Evolutionary conservation across 2,329 filamentous ascomycete genomes (phyloP).

Genomic region (Stachybotrys chartarum): DNA sequence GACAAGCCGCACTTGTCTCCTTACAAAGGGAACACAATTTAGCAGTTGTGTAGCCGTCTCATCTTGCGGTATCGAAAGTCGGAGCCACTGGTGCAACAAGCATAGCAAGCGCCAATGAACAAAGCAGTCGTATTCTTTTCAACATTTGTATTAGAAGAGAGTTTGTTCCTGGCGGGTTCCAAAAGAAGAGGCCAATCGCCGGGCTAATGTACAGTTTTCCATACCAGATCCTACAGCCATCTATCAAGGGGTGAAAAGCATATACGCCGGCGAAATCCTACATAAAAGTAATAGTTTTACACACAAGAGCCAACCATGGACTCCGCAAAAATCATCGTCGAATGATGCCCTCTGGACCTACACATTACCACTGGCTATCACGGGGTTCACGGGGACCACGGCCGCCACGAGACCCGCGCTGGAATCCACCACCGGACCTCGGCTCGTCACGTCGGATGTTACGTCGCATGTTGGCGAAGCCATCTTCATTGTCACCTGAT

Average conservation of each 20-base stretch:
- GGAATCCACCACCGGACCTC: not conserved
- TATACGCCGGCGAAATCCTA: not conserved
- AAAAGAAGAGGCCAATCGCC: not conserved
- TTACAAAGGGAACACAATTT: too few species aligned
- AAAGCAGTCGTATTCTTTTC: not conserved
- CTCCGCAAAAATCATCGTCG: too few species aligned
- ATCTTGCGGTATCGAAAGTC: too few species aligned
- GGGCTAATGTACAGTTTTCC: not conserved
- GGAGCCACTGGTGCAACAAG: too few species aligned
- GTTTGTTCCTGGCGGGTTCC: not conserved
- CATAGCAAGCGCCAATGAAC: too few species aligned
- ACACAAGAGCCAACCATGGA: too few species aligned
- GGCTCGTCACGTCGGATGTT: conserved; percentile 7
- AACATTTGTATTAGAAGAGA: not conserved
- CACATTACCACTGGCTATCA: too few species aligned
- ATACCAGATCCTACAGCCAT: not conserved
- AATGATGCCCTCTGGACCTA: too few species aligned
- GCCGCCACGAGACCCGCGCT: conserved; percentile 3
- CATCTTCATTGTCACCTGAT: conserved; percentile 5
- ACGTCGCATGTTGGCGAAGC: conserved; percentile 5
- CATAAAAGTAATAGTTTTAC: not conserved
- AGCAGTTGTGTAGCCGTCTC: too few species aligned
- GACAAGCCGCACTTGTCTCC: too few species aligned
- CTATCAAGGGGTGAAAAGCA: not conserved
- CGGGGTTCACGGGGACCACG: conserved; percentile 2